phyloP scores from a whole-genome alignment of 2,329 filamentous ascomycete genomes.

The Metarhizium album region DNA sequence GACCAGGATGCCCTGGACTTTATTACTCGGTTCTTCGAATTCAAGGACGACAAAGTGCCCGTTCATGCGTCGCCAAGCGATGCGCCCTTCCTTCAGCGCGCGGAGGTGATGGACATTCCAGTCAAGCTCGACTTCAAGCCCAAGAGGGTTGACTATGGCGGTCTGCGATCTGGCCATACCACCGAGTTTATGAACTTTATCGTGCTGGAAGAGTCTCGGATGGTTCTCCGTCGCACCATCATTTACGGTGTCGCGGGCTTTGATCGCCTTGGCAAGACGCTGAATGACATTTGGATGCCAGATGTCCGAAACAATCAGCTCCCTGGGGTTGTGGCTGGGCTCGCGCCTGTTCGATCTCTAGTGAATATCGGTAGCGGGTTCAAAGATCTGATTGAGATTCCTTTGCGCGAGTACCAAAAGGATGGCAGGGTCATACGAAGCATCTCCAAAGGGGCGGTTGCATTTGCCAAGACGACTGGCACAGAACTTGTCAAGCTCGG shows the following conservation, averaged over 20 bases:
- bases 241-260: slow-evolving; percentile 89
- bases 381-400: slow-evolving; percentile 76
- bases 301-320: slow-evolving; percentile 87
- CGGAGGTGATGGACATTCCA: slow-evolving; percentile 74
- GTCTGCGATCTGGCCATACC: slow-evolving; percentile 82
- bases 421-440: slow-evolving; percentile 87
- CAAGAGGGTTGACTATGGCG: slow-evolving; percentile 92
- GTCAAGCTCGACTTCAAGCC: slow-evolving; percentile 93
- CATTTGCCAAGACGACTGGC: slow-evolving; percentile 87
- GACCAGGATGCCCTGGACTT: slow-evolving; percentile 97
- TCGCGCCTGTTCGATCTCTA: slow-evolving; percentile 80
- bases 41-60: slow-evolving; percentile 65
- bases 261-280: slow-evolving; percentile 74
- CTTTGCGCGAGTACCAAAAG: slow-evolving; percentile 85
- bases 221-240: slow-evolving; percentile 80
- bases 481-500: slow-evolving; percentile 90
- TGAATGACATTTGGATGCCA: slow-evolving; percentile 95
- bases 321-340: slow-evolving; percentile 74
- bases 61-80: slow-evolving; percentile 53
- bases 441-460: slow-evolving; percentile 78
- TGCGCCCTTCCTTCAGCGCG: slow-evolving; percentile 76
- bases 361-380: slow-evolving; percentile 87
- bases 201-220: slow-evolving; percentile 76
- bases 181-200: slow-evolving; percentile 99
- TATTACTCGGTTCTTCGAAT: slow-evolving; percentile 93